Base-by-base conservation (phyloP, 768 basidiomycete genomes). In the Mycena metata region DNA sequence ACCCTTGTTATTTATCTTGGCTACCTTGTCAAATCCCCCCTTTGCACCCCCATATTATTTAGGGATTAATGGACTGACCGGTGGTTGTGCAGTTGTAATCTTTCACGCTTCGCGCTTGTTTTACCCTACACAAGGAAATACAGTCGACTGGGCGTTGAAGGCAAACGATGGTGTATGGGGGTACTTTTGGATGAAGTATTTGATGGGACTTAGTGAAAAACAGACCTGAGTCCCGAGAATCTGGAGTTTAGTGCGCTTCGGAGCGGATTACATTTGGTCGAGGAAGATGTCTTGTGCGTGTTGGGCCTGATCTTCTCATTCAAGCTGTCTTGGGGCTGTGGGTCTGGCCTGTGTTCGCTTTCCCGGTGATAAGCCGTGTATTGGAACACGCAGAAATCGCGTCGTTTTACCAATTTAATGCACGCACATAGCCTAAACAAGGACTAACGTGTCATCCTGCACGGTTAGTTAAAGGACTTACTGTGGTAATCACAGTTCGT, bases 61-160 rank as follows among this genome's bases (percentile, higher is more conserved):
- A 26, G 11, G 4, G n/a, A 15, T 19, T 10, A n/a, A 17, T 9
- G 16, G 16, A 30, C 56, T 67, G 24, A 55, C 47, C 59, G 33
- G 11, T 12, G 36, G 46, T 55, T 41, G 36, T 46, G 52, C 72
- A 94, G 93, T 93, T 74, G 91, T 92, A 13, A 91, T 94, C 76
- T 95, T 94, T 69, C 93, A 95, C 79, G 85, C 90, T 19, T 93
- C 92, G n/a, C n/a, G n/a, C n/a, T n/a, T n/a, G 8, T 95, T 95
- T 73, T 93, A 95, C 79, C 91, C 92, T 1, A 95, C 93, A 23
- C 86, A 88, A 70, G 94, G 94, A 16, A 94, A 94, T 76, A 76
- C 90, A 16, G 82, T 95, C 16, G 93, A 95, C 78, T 95, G 94
- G 94, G 88, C 85, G 49, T 75, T 91, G 35, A 93, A 89, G 74